These are phyloP conservation scores for Brasilioporus rufonigricans DNA, from an alignment of 768 basidiomycete species.

Conservation along the genomic window DNA sequence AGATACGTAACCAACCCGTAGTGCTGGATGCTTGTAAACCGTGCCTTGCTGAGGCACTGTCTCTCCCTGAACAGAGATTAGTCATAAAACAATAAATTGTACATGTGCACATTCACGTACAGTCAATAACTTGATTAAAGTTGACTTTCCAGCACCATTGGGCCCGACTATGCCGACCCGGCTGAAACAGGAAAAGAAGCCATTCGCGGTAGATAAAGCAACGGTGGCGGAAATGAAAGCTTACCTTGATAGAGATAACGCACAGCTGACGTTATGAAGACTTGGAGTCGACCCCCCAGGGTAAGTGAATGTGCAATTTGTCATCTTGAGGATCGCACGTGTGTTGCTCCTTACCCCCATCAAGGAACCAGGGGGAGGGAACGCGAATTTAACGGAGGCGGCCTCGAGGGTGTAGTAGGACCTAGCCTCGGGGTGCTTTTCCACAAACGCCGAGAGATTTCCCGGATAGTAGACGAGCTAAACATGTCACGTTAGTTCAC, in stretches of 20 bases:
- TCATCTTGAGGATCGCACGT: conserved; percentile 91
- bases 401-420: conserved; percentile 97
- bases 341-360: conserved; percentile 98
- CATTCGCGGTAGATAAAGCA: conserved; percentile 11
- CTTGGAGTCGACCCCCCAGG: conserved; percentile 80
- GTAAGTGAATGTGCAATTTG: conserved; percentile 91
- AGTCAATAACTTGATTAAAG: conserved; percentile 90
- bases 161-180: conserved; percentile 91
- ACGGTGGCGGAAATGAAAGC: conserved; percentile 29
- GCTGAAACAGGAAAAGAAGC: conserved; percentile 41
- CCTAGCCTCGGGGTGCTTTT: conserved; percentile 86
- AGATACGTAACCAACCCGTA: conserved; percentile 95
- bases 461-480: conserved; percentile 93
- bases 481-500: conserved; percentile 13
- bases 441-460: conserved; percentile 88
- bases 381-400: conserved; percentile 90
- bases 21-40: conserved; percentile 90
- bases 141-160: conserved; percentile 96
- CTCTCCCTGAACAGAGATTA: conserved; percentile 62
- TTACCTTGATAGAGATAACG: conserved; percentile 87
- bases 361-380: conserved; percentile 92
- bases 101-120: conserved; percentile 38
- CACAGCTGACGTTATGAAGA: conserved; percentile 85
- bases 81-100: conserved; percentile 7
- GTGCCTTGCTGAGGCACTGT: conserved; percentile 86